Base-by-base conservation (phyloP, 108 stramenopile species). In the Thalassiosira profunda region DNA sequence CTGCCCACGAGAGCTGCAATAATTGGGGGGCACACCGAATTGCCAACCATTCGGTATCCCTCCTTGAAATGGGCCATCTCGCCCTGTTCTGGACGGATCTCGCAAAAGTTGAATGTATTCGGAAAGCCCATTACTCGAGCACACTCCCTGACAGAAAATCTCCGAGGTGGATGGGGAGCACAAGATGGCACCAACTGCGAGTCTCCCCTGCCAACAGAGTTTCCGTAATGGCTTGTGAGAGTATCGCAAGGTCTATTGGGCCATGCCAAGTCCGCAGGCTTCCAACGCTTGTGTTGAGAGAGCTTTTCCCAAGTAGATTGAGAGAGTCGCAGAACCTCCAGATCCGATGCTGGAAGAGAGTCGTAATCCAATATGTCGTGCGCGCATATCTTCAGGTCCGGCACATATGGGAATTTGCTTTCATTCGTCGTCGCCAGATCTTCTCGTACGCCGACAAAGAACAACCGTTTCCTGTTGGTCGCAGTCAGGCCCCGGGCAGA, bases 51-150 rank as follows among this genome's bases (percentile, higher is more conserved):
- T 44, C 76, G 65, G 38, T 82, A 84, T 11, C 37, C 44, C 62
- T 77, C 58, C 40, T 92, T 89, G 14, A 83, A 44, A 76, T 86
- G 78, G 5, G 84, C 87, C 87, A 85, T 87, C 21, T 83, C 79
- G 24, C 86, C 84, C 65, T 86, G 82, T 31, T 46, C 33, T 10
- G 66, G 40, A 25, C 37, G 51, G 35, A 44, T 61, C 52, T 59
- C 34, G 59, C 42, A 52, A 74, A 83, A 60, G 29, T 46, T 31
- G 47, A 63, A 87, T 1, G 67, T 58, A 23, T 85, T 82, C 2
- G 87, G 87, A 84, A 94, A 94, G 12, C 89, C 90, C 92, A 91
- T 91, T 5, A 94, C 44, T 11, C 92, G 44, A 4, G 88, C 86
- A 59, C 84, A 81, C 69, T 91, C 93, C 28, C 90, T 66, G 10